Conservation (phyloP, 2,329 filamentous ascomycete genomes). For the Fusarium mangiferae region DNA sequence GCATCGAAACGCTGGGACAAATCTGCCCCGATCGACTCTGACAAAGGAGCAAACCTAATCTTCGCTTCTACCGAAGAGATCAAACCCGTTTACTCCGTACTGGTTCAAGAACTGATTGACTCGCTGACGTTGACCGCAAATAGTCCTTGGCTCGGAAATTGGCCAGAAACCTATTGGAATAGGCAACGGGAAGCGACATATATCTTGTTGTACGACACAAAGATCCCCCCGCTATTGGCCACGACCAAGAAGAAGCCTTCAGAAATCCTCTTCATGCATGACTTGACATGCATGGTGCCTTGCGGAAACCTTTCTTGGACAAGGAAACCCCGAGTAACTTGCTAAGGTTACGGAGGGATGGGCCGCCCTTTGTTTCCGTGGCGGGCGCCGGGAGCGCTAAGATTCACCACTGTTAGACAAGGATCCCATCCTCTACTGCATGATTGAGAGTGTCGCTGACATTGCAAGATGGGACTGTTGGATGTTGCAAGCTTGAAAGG, state of each 20-base stretch:
- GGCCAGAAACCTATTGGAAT: slow-evolving; percentile 18
- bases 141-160: slow-evolving; percentile 23
- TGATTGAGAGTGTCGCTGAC: slow-evolving; percentile 12
- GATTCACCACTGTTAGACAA: slow-evolving; percentile 32
- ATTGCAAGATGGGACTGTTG: neutral
- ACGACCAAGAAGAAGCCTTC: neutral
- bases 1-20: slow-evolving; percentile 23
- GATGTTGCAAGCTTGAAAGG: neutral
- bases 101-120: slow-evolving; percentile 1
- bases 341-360: slow-evolving; percentile 22
- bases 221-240: slow-evolving; percentile 21
- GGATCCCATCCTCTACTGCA: slow-evolving; percentile 26
- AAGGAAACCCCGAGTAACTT: slow-evolving; percentile 28
- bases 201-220: slow-evolving; percentile 29
- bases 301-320: slow-evolving; percentile 16
- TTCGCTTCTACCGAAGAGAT: slow-evolving; percentile 1
- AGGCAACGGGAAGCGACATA: slow-evolving; percentile 34
- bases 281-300: slow-evolving; percentile 39
- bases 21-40: slow-evolving; percentile 18
- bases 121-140: slow-evolving; percentile 15
- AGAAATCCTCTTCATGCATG: slow-evolving; percentile 34
- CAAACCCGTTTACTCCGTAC: neutral
- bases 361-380: slow-evolving; percentile 29
- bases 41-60: slow-evolving; percentile 26
- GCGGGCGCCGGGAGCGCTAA: slow-evolving; percentile 28